A percentile compares a stretch with the other conserved stretches of the same genome.
Conservation (phyloP, 2,329 filamentous ascomycete species). For the Teratosphaeria zuluensis region DNA sequence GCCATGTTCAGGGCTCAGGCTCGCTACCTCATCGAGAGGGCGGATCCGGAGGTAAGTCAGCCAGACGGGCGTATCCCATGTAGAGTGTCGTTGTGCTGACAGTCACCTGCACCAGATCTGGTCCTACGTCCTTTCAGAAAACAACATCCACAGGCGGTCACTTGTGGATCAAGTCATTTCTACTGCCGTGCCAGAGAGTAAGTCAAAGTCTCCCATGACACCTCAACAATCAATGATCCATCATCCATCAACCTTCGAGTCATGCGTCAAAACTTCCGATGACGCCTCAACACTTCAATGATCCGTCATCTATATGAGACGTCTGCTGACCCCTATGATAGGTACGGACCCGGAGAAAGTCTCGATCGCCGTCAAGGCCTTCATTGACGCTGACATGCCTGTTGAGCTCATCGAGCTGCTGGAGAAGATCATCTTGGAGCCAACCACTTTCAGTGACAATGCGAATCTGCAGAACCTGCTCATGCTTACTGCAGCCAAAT, state of each 20-base stretch:
- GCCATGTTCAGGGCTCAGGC: slow-evolving; percentile 99
- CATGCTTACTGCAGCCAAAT: slow-evolving; percentile 92
- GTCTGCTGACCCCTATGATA: slow-evolving; percentile 50
- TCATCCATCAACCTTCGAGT: neutral
- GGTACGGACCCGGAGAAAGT: slow-evolving; percentile 86
- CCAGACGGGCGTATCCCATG: slow-evolving; percentile 3
- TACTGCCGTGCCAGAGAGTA: slow-evolving; percentile 57
- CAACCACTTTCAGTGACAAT: slow-evolving; percentile 97
- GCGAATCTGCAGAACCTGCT: slow-evolving; percentile 91
- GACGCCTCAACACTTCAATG: neutral
- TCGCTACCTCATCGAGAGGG: slow-evolving; percentile 83
- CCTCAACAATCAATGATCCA: neutral
- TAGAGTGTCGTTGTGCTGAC: neutral
- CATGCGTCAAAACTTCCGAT: neutral
- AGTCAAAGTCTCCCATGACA: neutral
- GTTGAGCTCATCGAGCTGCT: slow-evolving; percentile 92
- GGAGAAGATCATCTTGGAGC: slow-evolving; percentile 99
- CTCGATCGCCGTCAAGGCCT: slow-evolving; percentile 84
- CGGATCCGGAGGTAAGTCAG: slow-evolving; percentile 54
- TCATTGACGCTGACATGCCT: slow-evolving; percentile 83
- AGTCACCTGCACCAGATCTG: slow-evolving; percentile 48
- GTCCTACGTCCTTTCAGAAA: slow-evolving; percentile 87
- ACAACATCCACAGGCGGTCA: slow-evolving; percentile 89
- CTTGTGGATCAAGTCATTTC: slow-evolving; percentile 94
- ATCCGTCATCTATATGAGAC: neutral